These are phyloP conservation scores for Rhododendron simsii DNA, from an alignment of 148 eudicot species.

Conservation along the genomic window DNA sequence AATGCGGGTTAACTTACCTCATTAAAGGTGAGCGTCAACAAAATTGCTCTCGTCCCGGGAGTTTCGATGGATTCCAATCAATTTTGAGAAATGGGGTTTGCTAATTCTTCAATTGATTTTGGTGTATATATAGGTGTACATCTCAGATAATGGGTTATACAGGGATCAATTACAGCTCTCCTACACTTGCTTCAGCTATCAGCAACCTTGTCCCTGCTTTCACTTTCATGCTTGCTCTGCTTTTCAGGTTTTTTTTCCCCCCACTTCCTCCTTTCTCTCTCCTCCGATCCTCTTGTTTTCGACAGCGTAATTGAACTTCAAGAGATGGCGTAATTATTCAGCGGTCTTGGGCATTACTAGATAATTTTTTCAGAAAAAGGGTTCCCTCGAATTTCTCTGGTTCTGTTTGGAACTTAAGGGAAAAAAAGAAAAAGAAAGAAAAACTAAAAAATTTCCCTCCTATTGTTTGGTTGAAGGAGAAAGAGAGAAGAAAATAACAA, in stretches of 20 bases:
- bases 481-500: too few relatives aligned
- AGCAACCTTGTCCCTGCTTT: slow-evolving; percentile 60
- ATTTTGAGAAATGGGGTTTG: background rate
- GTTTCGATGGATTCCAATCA: background rate
- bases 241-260: slow-evolving; percentile 38
- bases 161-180: slow-evolving; percentile 48
- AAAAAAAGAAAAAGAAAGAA: too few relatives aligned
- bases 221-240: slow-evolving; percentile 51
- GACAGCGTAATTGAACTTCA: background rate
- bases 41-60: background rate
- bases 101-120: background rate
- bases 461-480: too few relatives aligned
- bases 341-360: too few relatives aligned
- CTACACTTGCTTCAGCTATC: slow-evolving; percentile 58
- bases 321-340: background rate
- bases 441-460: too few relatives aligned
- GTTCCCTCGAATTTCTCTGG: too few relatives aligned
- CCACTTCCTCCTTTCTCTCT: background rate
- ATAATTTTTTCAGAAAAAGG: too few relatives aligned
- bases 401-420: too few relatives aligned
- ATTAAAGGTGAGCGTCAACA: background rate
- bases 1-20: background rate
- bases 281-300: background rate
- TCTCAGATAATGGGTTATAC: slow-evolving; percentile 53
- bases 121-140: slow-evolving; percentile 20